Conservation (phyloP, 2,329 filamentous ascomycete genomes). For the Ampelomyces quisqualis region DNA sequence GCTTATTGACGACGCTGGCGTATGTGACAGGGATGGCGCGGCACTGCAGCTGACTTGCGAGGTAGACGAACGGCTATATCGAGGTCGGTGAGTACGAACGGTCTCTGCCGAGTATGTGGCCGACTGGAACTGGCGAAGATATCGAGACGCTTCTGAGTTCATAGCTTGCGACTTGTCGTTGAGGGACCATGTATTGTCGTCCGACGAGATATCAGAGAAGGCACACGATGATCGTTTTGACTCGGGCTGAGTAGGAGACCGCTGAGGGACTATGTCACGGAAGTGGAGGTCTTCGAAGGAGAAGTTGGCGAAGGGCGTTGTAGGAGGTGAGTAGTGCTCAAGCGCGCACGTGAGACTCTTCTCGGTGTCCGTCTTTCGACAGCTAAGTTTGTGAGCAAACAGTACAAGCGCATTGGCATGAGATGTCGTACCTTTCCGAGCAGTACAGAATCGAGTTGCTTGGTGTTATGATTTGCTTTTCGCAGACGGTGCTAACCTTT, state of each 20-base stretch:
- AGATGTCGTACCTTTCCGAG: slow-evolving; percentile 56
- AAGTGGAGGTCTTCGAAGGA: slow-evolving; percentile 44
- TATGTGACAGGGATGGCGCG: slow-evolving; percentile 50
- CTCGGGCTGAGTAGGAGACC: slow-evolving; percentile 48
- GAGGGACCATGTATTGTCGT: slow-evolving; percentile 32
- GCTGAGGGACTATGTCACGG: slow-evolving; percentile 50
- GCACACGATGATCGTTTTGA: slow-evolving; percentile 44
- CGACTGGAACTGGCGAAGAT: slow-evolving; percentile 47
- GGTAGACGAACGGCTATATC: slow-evolving; percentile 39
- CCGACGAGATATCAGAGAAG: slow-evolving; percentile 47
- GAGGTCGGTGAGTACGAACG: slow-evolving; percentile 34
- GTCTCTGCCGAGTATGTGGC: slow-evolving; percentile 27
- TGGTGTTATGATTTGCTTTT: slow-evolving; percentile 64
- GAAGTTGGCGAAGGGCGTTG: slow-evolving; percentile 41
- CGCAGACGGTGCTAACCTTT: slow-evolving; percentile 59
- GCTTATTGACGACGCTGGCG: slow-evolving; percentile 49
- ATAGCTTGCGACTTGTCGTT: slow-evolving; percentile 28
- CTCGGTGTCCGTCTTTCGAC: slow-evolving; percentile 49
- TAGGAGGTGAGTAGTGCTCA: slow-evolving; percentile 40
- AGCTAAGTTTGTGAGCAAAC: slow-evolving; percentile 39
- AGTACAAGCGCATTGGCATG: background rate
- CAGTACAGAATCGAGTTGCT: slow-evolving; percentile 63
- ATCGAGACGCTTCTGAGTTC: slow-evolving; percentile 46
- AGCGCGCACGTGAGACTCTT: slow-evolving; percentile 35
- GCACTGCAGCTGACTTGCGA: slow-evolving; percentile 41